phyloP scores from a whole-genome alignment of 2,329 filamentous ascomycete genomes.

The Boeremia lycopersici region DNA sequence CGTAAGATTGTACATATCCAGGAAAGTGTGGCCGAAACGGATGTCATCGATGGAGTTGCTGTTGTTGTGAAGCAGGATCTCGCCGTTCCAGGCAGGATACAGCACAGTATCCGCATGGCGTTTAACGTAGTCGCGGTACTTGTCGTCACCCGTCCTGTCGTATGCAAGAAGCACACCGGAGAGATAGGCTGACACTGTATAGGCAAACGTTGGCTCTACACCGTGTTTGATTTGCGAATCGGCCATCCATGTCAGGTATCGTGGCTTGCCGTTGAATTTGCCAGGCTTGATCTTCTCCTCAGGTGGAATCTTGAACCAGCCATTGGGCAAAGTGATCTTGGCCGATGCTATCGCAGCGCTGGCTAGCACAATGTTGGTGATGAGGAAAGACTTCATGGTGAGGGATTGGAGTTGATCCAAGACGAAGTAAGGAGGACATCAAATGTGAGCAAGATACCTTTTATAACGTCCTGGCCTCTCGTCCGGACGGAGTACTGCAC shows the following conservation, averaged over 20 bases:
- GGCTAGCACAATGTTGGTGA: slow-evolving; percentile 9
- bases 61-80: slow-evolving; percentile 22
- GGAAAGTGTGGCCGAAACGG: slow-evolving; percentile 56
- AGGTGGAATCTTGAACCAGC: slow-evolving; percentile 24
- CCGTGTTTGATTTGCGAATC: slow-evolving; percentile 30
- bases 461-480: background rate
- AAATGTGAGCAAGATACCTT: background rate
- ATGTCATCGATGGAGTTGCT: slow-evolving; percentile 56
- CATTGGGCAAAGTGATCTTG: slow-evolving; percentile 18
- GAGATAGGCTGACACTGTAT: slow-evolving; percentile 25
- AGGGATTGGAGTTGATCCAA: background rate
- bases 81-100: slow-evolving; percentile 40
- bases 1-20: slow-evolving; percentile 47
- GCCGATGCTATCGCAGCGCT: slow-evolving; percentile 18
- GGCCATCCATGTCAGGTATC: slow-evolving; percentile 30
- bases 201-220: slow-evolving; percentile 25
- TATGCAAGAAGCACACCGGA: slow-evolving; percentile 26
- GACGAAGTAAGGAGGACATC: background rate
- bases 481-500: background rate
- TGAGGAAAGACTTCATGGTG: slow-evolving; percentile 15
- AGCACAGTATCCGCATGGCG: slow-evolving; percentile 55
- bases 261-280: slow-evolving; percentile 18
- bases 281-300: slow-evolving; percentile 15
- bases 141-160: slow-evolving; percentile 23
- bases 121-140: slow-evolving; percentile 49